A percentile compares a stretch with the other conserved stretches of the same genome.
Conservation (phyloP, 192 early-diverging fungal genomes). For the Podila clonocystis region DNA sequence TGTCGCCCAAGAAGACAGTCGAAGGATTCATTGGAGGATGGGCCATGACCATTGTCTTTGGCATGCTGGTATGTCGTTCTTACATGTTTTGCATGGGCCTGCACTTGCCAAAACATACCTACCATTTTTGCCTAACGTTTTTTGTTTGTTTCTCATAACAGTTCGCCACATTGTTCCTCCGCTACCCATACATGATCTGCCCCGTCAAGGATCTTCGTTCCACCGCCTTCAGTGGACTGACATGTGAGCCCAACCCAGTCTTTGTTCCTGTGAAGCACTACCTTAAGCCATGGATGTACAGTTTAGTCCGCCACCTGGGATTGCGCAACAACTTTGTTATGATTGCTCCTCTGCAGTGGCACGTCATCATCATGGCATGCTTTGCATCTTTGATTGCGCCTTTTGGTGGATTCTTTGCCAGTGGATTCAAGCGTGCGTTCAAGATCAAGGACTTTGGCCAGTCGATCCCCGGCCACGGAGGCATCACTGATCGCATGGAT, state of each 20-base stretch:
- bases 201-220: slow-evolving; percentile 64
- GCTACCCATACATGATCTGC: slow-evolving; percentile 68
- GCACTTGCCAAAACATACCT: background rate
- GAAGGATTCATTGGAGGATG: slow-evolving; percentile 96
- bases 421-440: slow-evolving; percentile 96
- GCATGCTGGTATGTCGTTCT: slow-evolving; percentile 67
- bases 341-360: slow-evolving; percentile 88
- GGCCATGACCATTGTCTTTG: slow-evolving; percentile 88
- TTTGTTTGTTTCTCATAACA: slow-evolving; percentile 6
- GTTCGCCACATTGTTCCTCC: slow-evolving; percentile 59
- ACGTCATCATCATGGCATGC: slow-evolving; percentile 86
- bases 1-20: slow-evolving; percentile 99
- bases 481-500: slow-evolving; percentile 97
- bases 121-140: background rate
- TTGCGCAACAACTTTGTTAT: slow-evolving; percentile 57
- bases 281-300: slow-evolving; percentile 56
- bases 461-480: slow-evolving; percentile 97
- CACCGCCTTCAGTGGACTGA: slow-evolving; percentile 59
- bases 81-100: background rate
- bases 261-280: slow-evolving; percentile 57
- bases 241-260: slow-evolving; percentile 68
- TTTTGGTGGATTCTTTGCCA: slow-evolving; percentile 98
- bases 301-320: slow-evolving; percentile 46
- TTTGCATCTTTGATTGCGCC: slow-evolving; percentile 97
- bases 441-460: slow-evolving; percentile 98